A percentile compares a stretch with the other conserved stretches of the same genome.
Evolutionary conservation across 305 asterid genomes (phyloP).

Genomic region (Fraxinus greggii): DNA sequence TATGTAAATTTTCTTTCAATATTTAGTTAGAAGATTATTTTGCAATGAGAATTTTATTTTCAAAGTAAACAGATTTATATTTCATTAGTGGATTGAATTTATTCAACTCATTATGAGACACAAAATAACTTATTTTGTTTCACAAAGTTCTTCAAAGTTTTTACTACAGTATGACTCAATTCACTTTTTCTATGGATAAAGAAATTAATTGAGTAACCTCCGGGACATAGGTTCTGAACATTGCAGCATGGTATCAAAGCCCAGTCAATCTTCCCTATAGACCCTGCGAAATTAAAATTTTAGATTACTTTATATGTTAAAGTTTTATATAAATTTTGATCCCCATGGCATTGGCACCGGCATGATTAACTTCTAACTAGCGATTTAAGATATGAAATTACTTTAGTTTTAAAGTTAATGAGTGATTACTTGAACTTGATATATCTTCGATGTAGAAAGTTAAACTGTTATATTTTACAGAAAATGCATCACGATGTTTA

Average conservation of each 20-base stretch:
- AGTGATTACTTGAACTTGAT: not conserved
- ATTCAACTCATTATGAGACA: no score
- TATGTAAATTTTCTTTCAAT: no score
- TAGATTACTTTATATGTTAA: not conserved
- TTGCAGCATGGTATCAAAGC: not conserved
- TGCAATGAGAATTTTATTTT: no score
- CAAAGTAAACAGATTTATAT: no score
- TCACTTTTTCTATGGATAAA: not conserved
- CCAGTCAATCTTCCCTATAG: not conserved
- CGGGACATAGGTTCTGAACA: not conserved
- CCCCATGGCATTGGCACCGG: not conserved
- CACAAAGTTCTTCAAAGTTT: no score
- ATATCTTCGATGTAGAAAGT: not conserved
- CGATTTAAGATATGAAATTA: not conserved
- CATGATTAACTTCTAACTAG: not conserved
- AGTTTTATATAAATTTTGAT: not conserved
- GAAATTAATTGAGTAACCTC: not conserved
- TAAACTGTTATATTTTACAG: not conserved
- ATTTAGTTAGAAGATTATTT: no score
- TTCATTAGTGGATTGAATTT: no score
- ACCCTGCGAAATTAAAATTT: not conserved
- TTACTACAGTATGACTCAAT: no score
- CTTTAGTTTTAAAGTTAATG: no score
- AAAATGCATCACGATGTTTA: not conserved
- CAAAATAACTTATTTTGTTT: no score